Base-by-base conservation (phyloP, 2,329 filamentous ascomycete species). In the Podosphaera xanthii region DNA sequence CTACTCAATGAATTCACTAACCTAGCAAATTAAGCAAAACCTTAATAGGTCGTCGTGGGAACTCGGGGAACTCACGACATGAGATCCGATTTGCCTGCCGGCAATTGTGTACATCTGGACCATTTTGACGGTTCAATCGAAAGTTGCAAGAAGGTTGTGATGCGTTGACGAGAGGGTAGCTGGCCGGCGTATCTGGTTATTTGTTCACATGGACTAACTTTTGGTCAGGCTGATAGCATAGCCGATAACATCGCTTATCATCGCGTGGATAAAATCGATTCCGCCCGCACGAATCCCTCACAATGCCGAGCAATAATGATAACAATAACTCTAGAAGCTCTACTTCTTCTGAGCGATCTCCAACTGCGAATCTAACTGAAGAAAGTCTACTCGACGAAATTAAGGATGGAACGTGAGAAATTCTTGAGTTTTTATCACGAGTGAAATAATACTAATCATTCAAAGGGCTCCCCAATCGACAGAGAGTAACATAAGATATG, bases 401-500 rank as follows among this genome's bases (percentile, higher is more conserved):
- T 44, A 83, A 86, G 63, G 83, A 89, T 60, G 86, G 87, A 72
- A 83, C 84, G 86, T 90, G 78, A 63, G 84, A 78, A 9, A 53
- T 33, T n/a, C 42, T 22, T 35, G 14, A 52, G 52, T 33, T 44
- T 31, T 5, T 46, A 30, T 30, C 6, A 56, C 36, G n/a, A 12
- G 40, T 44, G 5, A 44, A 44, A 59, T 48, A 58, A 59, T 58
- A n/a, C 54, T 38, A 9, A 34, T 22, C 3, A n/a, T 52, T 42
- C 44, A 9, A 53, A 87, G 84, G 67, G 80, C 77, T 12, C 77
- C 82, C 60, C 84, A 94, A 66, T 86, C 88, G 4, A 96, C 88
- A 61, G 87, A 96, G 59, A 86, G 82, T 65, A 84, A 82, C 65
- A 75, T 94, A 67, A 86, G 92, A 67, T 98, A 97, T 73, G 91